A percentile compares a stretch with the other conserved stretches of the same genome.
phyloP scores from a whole-genome alignment of 768 basidiomycete species.

The Cyathus striatus region DNA sequence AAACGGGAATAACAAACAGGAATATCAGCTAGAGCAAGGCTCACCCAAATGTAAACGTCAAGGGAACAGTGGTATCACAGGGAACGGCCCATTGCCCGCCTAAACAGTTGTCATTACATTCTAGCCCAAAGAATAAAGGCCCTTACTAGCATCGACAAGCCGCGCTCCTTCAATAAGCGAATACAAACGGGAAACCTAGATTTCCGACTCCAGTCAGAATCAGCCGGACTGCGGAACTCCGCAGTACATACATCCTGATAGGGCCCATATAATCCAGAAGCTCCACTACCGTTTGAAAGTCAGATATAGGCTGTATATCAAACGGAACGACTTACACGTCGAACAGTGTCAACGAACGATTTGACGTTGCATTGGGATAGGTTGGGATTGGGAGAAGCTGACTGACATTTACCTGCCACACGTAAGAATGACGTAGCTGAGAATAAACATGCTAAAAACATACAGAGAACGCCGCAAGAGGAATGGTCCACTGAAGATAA shows the following conservation, averaged over 20 bases:
- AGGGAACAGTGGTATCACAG: constrained; percentile 51
- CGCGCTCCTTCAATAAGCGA: constrained; percentile 56
- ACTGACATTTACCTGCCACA: constrained; percentile 50
- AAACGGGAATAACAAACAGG: neutral
- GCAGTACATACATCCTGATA: constrained; percentile 66
- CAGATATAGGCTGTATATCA: neutral
- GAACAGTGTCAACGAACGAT: constrained; percentile 60
- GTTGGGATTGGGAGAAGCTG: constrained; percentile 52
- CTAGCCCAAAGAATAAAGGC: neutral
- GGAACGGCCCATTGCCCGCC: constrained; percentile 76
- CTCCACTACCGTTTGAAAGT: constrained; percentile 40
- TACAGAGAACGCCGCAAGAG: constrained; percentile 51
- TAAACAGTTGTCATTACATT: constrained; percentile 10
- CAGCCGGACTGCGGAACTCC: too few species aligned
- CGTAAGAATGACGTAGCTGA: neutral
- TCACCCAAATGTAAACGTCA: constrained; percentile 71
- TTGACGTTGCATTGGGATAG: constrained; percentile 51
- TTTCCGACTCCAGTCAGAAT: too few species aligned
- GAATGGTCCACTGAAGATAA: constrained; percentile 75
- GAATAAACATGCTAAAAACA: constrained; percentile 8
- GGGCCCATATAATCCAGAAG: constrained; percentile 71
- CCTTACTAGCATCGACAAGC: constrained; percentile 62
- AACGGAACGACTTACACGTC: constrained; percentile 54
- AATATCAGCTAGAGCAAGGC: constrained; percentile 8
- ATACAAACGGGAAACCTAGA: constrained; percentile 64